Conservation (phyloP, 768 basidiomycete genomes). For the Dioszegia hungarica region DNA sequence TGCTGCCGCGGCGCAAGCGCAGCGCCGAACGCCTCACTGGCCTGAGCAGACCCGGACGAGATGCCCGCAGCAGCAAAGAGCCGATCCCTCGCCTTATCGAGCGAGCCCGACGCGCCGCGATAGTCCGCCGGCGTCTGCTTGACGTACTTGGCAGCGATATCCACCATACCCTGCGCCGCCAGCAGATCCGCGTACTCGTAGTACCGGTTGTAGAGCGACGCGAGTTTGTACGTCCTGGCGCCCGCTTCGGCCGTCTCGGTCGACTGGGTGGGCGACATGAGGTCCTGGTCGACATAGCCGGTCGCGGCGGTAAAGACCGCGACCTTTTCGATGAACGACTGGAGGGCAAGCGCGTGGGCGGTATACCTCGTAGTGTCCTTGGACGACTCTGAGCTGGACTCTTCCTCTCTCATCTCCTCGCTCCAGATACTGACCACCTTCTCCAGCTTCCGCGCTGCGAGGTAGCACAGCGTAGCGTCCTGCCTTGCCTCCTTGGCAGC, state of each 20-base stretch:
- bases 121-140: constrained; percentile 74
- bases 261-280: constrained; percentile 52
- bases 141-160: constrained; percentile 74
- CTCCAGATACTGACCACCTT: constrained; percentile 84
- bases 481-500: constrained; percentile 59
- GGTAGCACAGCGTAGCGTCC: constrained; percentile 86
- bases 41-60: background rate
- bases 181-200: constrained; percentile 92
- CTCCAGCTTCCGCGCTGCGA: constrained; percentile 84
- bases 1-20: background rate
- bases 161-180: constrained; percentile 79
- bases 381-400: constrained; percentile 53
- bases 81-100: constrained; percentile 42
- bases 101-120: constrained; percentile 53
- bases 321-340: constrained; percentile 94
- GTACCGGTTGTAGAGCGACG: constrained; percentile 83
- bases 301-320: constrained; percentile 84
- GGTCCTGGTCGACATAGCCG: constrained; percentile 54
- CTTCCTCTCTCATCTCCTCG: constrained; percentile 84
- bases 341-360: constrained; percentile 66
- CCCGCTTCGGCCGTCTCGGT: constrained; percentile 53
- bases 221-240: constrained; percentile 63
- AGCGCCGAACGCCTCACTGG: background rate
- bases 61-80: constrained; percentile 27
- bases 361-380: constrained; percentile 25